phyloP scores from a whole-genome alignment of 2,329 filamentous ascomycete species.

The Biscogniauxia marginata region DNA sequence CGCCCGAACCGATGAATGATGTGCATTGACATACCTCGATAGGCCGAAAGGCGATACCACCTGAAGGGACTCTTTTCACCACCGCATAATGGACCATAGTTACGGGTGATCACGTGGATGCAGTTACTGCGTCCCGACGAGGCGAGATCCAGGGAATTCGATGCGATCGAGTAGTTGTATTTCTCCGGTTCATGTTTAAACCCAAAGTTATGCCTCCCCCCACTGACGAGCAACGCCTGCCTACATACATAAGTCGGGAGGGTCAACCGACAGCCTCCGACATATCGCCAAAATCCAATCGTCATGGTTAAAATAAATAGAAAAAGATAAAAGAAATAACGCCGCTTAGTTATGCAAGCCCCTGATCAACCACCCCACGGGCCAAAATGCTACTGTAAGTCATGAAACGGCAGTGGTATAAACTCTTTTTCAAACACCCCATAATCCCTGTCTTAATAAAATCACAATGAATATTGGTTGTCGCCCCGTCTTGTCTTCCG shows the following conservation, averaged over 20 bases:
- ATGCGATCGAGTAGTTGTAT: neutral
- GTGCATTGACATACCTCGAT: neutral
- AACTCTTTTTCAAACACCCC: conserved; percentile 32
- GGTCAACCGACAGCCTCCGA: neutral
- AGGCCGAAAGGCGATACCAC: neutral
- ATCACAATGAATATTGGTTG: conserved; percentile 26
- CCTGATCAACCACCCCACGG: conserved; percentile 9
- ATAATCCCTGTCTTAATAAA: conserved; percentile 29
- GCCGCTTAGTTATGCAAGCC: conserved; percentile 21
- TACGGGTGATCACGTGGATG: neutral
- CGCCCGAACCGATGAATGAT: neutral
- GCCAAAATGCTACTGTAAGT: conserved; percentile 28
- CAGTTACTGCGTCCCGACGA: neutral
- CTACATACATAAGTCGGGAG: neutral
- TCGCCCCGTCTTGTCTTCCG: conserved; percentile 8
- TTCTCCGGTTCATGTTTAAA: neutral
- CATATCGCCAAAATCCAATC: neutral
- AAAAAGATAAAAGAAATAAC: too few species aligned
- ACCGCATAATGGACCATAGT: neutral
- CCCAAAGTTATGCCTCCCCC: neutral
- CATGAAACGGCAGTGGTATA: conserved; percentile 32
- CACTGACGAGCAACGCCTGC: neutral
- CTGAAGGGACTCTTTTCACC: neutral
- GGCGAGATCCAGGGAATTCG: neutral
- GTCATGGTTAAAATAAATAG: too few species aligned